These are phyloP conservation scores for Termitomyces sp. DNA, from an alignment of 768 basidiomycete species.

Conservation along the genomic window DNA sequence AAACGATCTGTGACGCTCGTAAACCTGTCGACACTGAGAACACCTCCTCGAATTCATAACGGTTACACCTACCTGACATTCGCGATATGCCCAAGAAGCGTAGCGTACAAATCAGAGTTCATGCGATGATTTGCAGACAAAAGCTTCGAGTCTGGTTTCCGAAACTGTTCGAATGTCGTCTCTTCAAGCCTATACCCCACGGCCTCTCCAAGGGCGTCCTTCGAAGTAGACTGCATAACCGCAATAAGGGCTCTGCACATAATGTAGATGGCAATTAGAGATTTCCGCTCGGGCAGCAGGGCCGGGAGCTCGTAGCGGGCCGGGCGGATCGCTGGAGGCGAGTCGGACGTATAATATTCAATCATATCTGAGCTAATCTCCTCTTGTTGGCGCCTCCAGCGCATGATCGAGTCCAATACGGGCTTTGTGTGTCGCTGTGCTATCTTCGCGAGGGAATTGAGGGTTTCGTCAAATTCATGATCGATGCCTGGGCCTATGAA, in stretches of 20 bases:
- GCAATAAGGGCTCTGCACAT: slow-evolving; percentile 84
- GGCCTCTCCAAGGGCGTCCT: slow-evolving; percentile 73
- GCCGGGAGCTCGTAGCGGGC: slow-evolving; percentile 42
- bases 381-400: slow-evolving; percentile 81
- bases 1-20: slow-evolving; percentile 92
- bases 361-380: slow-evolving; percentile 47
- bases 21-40: slow-evolving; percentile 46
- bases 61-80: slow-evolving; percentile 58
- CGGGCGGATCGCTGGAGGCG: slow-evolving; percentile 26
- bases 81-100: slow-evolving; percentile 79
- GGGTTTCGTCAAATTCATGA: slow-evolving; percentile 73
- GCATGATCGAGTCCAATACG: slow-evolving; percentile 81
- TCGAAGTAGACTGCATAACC: slow-evolving; percentile 65
- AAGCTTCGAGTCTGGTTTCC: slow-evolving; percentile 63
- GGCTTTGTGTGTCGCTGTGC: slow-evolving; percentile 81
- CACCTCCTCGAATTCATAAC: not conserved
- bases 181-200: slow-evolving; percentile 82
- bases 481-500: slow-evolving; percentile 73
- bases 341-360: slow-evolving; percentile 41
- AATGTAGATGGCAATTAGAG: slow-evolving; percentile 83
- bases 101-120: slow-evolving; percentile 80
- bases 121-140: slow-evolving; percentile 72
- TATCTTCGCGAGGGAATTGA: slow-evolving; percentile 81
- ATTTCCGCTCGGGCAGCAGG: slow-evolving; percentile 64
- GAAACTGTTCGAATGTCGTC: slow-evolving; percentile 83